A percentile compares a stretch with the other conserved stretches of the same genome.
Evolutionary conservation across 208 protist species (phyloP).

Genomic region (Tritrichomonas foetus): DNA sequence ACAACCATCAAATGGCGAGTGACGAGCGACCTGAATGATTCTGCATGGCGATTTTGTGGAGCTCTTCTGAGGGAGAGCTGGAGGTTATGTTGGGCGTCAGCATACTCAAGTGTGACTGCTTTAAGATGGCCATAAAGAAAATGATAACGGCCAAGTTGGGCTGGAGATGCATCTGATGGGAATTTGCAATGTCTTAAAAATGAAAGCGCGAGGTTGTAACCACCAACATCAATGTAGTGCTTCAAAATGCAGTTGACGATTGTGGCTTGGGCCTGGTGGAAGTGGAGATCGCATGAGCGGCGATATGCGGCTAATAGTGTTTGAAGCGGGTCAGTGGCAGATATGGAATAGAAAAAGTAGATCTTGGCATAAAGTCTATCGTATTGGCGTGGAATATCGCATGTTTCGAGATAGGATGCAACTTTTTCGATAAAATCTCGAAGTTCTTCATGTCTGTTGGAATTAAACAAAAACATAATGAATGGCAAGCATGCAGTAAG

Average conservation of each 20-base stretch:
- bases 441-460: background rate
- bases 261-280: constrained; percentile 35
- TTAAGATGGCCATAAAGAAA: constrained; percentile 39
- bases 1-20: background rate
- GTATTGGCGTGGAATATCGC: background rate
- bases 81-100: constrained; percentile 8
- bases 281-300: constrained; percentile 3
- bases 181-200: constrained; percentile 36
- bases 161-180: constrained; percentile 1
- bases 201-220: constrained; percentile 9
- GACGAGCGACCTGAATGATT: background rate
- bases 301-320: constrained; percentile 4
- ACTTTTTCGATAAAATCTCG: background rate
- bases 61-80: background rate
- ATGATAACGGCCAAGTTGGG: constrained; percentile 25
- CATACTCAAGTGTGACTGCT: constrained; percentile 17
- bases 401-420: background rate
- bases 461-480: background rate
- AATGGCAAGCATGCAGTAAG: background rate
- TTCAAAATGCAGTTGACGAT: background rate
- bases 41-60: background rate
- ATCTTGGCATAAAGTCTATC: background rate
- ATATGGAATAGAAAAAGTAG: constrained; percentile 16
- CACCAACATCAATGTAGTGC: background rate
- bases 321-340: background rate